Evolutionary conservation across 441 rosid genomes (phyloP), one percentile per base, ranked within the genome.

Genomic region (Omphalea diandra): DNA sequence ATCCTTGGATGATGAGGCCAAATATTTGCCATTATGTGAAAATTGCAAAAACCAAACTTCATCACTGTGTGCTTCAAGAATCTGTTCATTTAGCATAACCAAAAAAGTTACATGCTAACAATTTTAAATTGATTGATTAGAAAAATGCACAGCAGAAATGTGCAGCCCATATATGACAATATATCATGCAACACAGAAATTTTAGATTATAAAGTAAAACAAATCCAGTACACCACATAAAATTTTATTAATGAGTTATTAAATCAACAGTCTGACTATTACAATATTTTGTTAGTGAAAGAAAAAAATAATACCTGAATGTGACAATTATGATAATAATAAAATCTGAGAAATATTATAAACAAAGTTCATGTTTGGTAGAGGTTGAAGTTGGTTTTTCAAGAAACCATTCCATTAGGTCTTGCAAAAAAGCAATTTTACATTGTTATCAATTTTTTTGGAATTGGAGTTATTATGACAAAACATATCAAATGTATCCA

Each of bases 31-130:
- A 76, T 87, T 78, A 54, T 86, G 97, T 41, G 98, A 95, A 83
- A 95, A 95, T 89, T 89, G 88, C 87, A 95, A 62, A 80, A 87
- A 93, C 98, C 98, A 95, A 22, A 95, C 96, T 81, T 95, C 98
- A 77, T 92, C 93, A 22, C 47, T 87, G 78, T 95, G 99, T 32
- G 82, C 89, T 82, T 89, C 80, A 75, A 94, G 72, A 66, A 92
- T 76, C 98, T 92, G 88, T 77, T 69, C 73, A 86, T 83, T 80
- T 72, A 63, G 76, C 14, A 72, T 46, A 76, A 67, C 70, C 35
- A 43, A 52, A 50, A 43, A 69, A 43, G 6, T 35, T 49, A 27
- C 24, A 11, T n/a, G 32, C 33, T 38, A 72, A 18, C 9, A 24
- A 53, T 44, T 50, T 4, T 41, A 11, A 29, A 58, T 31, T n/a